phyloP scores from a whole-genome alignment of 169 alveolate species.

The Eimeria falciformis region DNA sequence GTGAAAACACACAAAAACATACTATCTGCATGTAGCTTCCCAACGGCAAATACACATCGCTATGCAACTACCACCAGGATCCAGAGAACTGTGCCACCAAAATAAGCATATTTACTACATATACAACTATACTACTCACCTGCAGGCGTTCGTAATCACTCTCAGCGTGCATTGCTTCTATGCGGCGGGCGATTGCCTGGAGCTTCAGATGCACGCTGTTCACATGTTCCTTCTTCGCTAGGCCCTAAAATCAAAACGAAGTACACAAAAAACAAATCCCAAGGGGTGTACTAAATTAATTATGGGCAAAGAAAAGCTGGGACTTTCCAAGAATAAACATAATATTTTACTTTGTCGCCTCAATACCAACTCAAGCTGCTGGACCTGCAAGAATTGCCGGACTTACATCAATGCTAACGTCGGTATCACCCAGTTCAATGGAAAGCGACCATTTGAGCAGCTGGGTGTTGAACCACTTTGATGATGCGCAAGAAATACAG shows the following conservation, averaged over 20 bases:
- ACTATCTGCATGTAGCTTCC: neutral
- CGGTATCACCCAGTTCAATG: slow-evolving; percentile 80
- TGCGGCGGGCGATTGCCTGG: slow-evolving; percentile 67
- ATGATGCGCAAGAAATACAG: slow-evolving; percentile 81
- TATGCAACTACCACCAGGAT: neutral
- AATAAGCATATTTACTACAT: neutral
- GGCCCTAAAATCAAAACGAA: slow-evolving; percentile 39
- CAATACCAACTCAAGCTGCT: too few species aligned
- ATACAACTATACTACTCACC: slow-evolving; percentile 22
- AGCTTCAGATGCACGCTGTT: slow-evolving; percentile 65
- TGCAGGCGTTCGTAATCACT: slow-evolving; percentile 75
- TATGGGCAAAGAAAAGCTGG: too few species aligned
- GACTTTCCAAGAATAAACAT: too few species aligned
- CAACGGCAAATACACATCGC: too few species aligned
- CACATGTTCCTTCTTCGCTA: slow-evolving; percentile 74
- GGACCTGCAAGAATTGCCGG: neutral
- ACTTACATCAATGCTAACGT: slow-evolving; percentile 73
- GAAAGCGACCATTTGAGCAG: slow-evolving; percentile 83
- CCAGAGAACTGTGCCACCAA: neutral
- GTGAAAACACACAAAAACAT: neutral
- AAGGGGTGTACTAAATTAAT: too few species aligned
- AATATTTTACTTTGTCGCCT: too few species aligned
- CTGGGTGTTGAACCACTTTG: slow-evolving; percentile 82
- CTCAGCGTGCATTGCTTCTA: slow-evolving; percentile 74
- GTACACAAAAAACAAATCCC: neutral